phyloP scores from a whole-genome alignment of 768 basidiomycete species.

The Lanmaoa rubissima region DNA sequence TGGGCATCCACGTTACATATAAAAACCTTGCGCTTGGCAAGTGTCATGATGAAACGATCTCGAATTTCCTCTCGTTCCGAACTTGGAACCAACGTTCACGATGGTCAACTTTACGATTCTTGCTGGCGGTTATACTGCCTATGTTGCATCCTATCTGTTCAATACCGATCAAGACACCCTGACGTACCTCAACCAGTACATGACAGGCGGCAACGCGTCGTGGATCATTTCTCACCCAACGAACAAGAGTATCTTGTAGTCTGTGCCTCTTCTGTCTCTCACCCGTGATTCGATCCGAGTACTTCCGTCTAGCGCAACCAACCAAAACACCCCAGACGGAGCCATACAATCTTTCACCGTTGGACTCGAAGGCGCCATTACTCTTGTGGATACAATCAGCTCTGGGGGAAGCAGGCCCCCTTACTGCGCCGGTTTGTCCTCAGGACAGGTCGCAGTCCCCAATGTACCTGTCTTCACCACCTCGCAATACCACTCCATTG shows the following conservation, averaged over 20 bases:
- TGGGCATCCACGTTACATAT: no score
- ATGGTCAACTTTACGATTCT: constrained; percentile 71
- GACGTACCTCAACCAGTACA: constrained; percentile 42
- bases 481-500: background rate
- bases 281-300: background rate
- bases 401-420: constrained; percentile 54
- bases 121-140: constrained; percentile 60
- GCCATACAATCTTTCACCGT: constrained; percentile 59
- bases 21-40: no score
- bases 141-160: constrained; percentile 36
- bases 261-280: constrained; percentile 11
- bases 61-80: background rate
- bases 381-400: constrained; percentile 43
- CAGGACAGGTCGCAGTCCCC: constrained; percentile 55
- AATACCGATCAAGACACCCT: constrained; percentile 48
- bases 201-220: constrained; percentile 46
- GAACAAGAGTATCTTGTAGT: constrained; percentile 39
- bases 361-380: constrained; percentile 42
- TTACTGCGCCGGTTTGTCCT: constrained; percentile 48
- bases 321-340: constrained; percentile 43
- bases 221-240: constrained; percentile 57
- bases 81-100: background rate
- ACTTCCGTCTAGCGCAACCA: constrained; percentile 47
- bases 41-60: no score
- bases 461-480: constrained; percentile 40